Conservation (phyloP, 495 filamentous ascomycete genomes). For the Xylaria grammica region DNA sequence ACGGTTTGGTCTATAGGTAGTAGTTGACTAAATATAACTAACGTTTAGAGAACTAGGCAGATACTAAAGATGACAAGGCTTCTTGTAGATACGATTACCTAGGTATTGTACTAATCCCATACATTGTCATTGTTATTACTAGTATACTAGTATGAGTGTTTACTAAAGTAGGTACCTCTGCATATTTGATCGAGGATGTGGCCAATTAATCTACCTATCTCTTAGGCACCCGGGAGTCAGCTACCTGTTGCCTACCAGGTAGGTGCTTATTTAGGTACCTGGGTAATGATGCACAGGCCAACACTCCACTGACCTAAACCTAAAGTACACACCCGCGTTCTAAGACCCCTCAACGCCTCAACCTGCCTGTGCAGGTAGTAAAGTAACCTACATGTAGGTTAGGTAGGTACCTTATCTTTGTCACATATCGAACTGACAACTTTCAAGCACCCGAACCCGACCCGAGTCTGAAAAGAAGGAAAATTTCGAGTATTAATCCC, state of each 20-base stretch:
- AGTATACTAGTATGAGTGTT: no score
- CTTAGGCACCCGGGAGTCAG: no score
- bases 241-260: no score
- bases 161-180: no score
- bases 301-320: background rate
- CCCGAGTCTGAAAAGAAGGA: background rate
- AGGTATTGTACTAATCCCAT: no score
- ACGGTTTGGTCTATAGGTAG: no score
- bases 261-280: background rate
- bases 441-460: background rate
- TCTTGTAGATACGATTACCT: no score
- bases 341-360: slow-evolving; percentile 13
- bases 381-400: no score
- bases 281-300: background rate
- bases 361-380: background rate
- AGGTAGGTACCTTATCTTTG: background rate
- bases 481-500: background rate
- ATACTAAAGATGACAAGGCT: background rate
- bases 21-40: background rate
- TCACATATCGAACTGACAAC: background rate
- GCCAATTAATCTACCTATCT: no score
- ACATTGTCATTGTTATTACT: no score
- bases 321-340: background rate
- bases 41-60: background rate
- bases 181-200: no score